These are phyloP conservation scores for Clarireedia homoeocarpa DNA, from an alignment of 2,329 filamentous ascomycete genomes.

Conservation along the genomic window DNA sequence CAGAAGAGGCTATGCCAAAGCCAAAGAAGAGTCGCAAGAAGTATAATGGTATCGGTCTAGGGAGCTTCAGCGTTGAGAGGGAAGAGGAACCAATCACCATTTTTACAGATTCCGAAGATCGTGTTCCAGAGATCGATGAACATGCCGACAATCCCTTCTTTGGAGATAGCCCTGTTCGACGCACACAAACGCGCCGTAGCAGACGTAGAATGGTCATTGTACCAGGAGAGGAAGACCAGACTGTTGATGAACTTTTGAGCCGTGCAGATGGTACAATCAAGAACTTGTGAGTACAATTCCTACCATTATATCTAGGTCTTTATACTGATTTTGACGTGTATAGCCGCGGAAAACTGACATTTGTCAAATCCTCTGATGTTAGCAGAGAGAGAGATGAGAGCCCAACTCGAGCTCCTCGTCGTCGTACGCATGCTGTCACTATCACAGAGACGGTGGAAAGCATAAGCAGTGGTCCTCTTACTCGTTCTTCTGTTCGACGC, in stretches of 20 bases:
- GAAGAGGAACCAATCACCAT: conserved; percentile 54
- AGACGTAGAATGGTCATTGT: conserved; percentile 46
- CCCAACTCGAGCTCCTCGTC: conserved; percentile 8
- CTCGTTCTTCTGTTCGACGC: conserved; percentile 41
- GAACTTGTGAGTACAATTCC: conserved; percentile 59
- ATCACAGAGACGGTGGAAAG: conserved; percentile 28
- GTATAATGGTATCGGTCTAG: conserved; percentile 45
- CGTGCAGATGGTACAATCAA: conserved; percentile 69
- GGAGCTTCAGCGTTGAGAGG: conserved; percentile 52
- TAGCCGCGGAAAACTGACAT: conserved; percentile 73
- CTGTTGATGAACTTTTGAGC: conserved; percentile 46
- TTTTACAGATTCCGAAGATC: conserved; percentile 74
- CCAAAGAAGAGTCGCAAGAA: conserved; percentile 52
- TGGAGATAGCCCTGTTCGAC: conserved; percentile 32
- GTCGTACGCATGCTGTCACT: conserved; percentile 27
- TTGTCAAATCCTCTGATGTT: conserved; percentile 45
- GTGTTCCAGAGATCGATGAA: conserved; percentile 59
- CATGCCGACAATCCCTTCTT: conserved; percentile 67
- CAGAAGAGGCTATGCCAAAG: conserved; percentile 50
- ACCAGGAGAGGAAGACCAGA: conserved; percentile 42
- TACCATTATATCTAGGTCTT: conserved; percentile 1
- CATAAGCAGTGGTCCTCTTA: conserved; percentile 41
- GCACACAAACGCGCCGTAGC: conserved; percentile 40
- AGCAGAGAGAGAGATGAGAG: conserved; percentile 23
- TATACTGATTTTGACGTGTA: conserved; percentile 23